Evolutionary conservation across 2,329 filamentous ascomycete species (phyloP), one percentile per base, ranked within the genome.

Genomic region (Clarireedia monteithiana): DNA sequence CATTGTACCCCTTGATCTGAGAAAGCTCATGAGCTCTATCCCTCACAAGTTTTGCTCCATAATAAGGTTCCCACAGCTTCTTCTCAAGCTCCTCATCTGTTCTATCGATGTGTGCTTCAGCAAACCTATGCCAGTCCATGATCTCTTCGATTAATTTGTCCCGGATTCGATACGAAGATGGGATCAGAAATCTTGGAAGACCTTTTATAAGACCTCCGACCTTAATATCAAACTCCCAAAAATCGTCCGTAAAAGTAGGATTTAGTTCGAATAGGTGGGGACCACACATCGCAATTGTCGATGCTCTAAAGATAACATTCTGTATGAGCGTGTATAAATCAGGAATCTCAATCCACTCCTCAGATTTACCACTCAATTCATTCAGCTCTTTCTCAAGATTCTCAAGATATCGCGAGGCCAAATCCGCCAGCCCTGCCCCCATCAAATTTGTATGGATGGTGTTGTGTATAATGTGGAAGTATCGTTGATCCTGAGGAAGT

Each of bases 171-270:
- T 64, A 66, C 1, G 63, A 55, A 2, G 42, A 20, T 4, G 66
- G 67, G 1, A 64, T 60, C n/a, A 70, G 17, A 61, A 64, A 63
- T 6, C 63, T 58, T 5, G 67, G 67, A 9, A 65, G 45, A 5
- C 58, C 59, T 15, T 62, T 64, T 5, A 68, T 57, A 17, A 61
- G 59, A 2, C 57, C 58, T 6, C 60, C 51, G 6, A 66, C 36
- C 5, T 64, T 48, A 5, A 39, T 26, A 57, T 68, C 65, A 34
- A 63, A 69, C n/a, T 59, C 59, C 68, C 68, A 70, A 53, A 68
- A 69, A 36, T 67, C 60, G 14, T 56, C 46, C 5, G 53, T 39
- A 4, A 69, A 56, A n/a, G 61, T 45, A 1, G 68, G 67, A 34
- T 58, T 62, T 5, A 69, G 24, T 23, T 58, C 45, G 24, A 69